phyloP scores from a whole-genome alignment of 257 asterid genomes.

The Ocimum tenuiflorum region DNA sequence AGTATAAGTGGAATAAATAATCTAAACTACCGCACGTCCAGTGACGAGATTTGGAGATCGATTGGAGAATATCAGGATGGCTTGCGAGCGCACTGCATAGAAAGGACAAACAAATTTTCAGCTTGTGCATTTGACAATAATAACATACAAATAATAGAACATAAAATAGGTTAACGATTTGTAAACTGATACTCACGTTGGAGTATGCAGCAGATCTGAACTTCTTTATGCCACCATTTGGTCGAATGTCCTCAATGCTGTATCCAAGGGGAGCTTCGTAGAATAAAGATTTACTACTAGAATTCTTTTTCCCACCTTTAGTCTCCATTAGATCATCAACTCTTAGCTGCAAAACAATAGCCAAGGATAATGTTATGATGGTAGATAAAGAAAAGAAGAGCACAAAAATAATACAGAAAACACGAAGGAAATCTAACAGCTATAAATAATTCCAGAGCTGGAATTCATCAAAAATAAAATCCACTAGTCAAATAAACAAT shows the following conservation, averaged over 20 bases:
- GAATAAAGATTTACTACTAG: constrained; percentile 63
- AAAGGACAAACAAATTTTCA: not conserved
- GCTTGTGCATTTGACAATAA: not conserved
- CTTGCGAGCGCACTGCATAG: constrained; percentile 89
- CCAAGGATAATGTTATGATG: too few species aligned
- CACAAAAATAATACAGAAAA: not conserved
- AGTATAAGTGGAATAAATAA: constrained; percentile 33
- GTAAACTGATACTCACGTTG: constrained; percentile 46
- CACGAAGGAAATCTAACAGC: not conserved
- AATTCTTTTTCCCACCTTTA: constrained; percentile 83
- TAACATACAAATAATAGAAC: not conserved
- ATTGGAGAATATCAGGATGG: constrained; percentile 67
- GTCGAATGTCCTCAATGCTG: constrained; percentile 88
- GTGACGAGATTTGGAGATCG: constrained; percentile 30
- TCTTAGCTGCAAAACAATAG: constrained; percentile 23
- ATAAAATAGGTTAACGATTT: not conserved
- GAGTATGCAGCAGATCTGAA: constrained; percentile 98
- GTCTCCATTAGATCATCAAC: constrained; percentile 86
- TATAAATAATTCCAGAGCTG: too few species aligned
- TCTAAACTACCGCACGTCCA: constrained; percentile 39
- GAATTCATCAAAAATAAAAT: too few species aligned
- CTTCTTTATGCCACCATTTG: constrained; percentile 92
- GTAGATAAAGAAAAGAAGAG: not conserved
- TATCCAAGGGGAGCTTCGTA: constrained; percentile 95
- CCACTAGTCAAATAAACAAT: not conserved